Conservation (phyloP, 495 filamentous ascomycete genomes). For the Pseudevernia furfuracea region DNA sequence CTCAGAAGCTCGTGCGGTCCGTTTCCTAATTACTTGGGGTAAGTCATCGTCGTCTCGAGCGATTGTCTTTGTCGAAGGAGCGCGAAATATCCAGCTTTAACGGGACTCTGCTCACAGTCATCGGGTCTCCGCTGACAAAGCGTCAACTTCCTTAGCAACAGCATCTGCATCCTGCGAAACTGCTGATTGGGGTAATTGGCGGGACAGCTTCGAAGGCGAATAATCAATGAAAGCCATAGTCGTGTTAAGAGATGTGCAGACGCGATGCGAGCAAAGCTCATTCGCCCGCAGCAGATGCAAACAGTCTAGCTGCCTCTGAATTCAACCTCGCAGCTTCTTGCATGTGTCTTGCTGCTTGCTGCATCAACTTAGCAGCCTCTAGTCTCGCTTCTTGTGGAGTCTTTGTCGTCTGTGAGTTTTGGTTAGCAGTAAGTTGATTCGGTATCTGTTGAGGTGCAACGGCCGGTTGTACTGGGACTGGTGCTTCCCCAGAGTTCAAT, state of each 20-base stretch:
- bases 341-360: conserved; percentile 26
- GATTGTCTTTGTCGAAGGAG: not conserved
- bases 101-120: not conserved
- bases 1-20: not conserved
- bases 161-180: not conserved
- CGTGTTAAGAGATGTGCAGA: not conserved
- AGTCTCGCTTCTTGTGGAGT: conserved; percentile 22
- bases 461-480: conserved; percentile 12
- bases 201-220: not conserved
- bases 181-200: not conserved
- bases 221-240: not conserved
- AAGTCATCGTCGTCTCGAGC: not conserved
- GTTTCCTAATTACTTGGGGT: not conserved
- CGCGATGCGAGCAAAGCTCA: not conserved
- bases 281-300: conserved; percentile 18
- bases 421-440: not conserved
- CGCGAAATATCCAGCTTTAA: not conserved
- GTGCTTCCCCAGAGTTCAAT: conserved; percentile 10
- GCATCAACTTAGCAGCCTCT: conserved; percentile 26
- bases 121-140: not conserved
- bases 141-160: not conserved
- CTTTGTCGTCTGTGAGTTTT: conserved; percentile 2
- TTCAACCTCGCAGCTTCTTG: conserved; percentile 26
- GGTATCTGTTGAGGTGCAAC: conserved; percentile 5
- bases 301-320: conserved; percentile 24